Conservation (phyloP, 1,139 yeast species). For the Saccharomyces pastorianus region DNA sequence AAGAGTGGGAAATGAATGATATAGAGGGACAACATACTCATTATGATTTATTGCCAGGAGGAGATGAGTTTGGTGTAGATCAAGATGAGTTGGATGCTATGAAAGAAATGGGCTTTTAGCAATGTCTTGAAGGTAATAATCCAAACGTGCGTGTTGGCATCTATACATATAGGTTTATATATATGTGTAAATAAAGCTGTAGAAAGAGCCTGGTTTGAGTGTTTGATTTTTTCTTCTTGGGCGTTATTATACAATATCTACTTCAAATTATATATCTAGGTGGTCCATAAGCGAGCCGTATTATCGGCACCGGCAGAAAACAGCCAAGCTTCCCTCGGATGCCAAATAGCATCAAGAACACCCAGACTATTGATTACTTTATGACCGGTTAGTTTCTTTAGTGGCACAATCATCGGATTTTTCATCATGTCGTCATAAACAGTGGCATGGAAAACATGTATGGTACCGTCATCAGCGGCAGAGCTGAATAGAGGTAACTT, state of each 20-base stretch:
- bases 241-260: constrained; percentile 8
- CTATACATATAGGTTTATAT: neutral
- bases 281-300: constrained; percentile 93
- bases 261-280: constrained; percentile 34
- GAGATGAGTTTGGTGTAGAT: constrained; percentile 17
- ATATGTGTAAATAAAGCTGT: neutral
- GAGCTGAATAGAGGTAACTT: constrained; percentile 87
- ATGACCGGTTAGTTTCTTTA: constrained; percentile 93
- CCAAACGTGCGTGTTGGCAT: neutral
- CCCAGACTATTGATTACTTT: constrained; percentile 73
- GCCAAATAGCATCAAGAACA: constrained; percentile 88
- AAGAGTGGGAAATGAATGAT: constrained; percentile 3
- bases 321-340: constrained; percentile 97
- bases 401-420: constrained; percentile 90
- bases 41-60: constrained; percentile 3
- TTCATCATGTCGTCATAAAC: constrained; percentile 95
- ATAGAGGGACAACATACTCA: constrained; percentile 6
- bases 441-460: constrained; percentile 93
- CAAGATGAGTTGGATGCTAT: constrained; percentile 25
- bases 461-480: constrained; percentile 91
- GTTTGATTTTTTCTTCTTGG: neutral
- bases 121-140: neutral
- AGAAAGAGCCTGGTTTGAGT: neutral
- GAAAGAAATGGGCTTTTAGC: constrained; percentile 20
- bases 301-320: constrained; percentile 98